phyloP scores from a whole-genome alignment of 768 basidiomycete genomes.

The Russula abietina region DNA sequence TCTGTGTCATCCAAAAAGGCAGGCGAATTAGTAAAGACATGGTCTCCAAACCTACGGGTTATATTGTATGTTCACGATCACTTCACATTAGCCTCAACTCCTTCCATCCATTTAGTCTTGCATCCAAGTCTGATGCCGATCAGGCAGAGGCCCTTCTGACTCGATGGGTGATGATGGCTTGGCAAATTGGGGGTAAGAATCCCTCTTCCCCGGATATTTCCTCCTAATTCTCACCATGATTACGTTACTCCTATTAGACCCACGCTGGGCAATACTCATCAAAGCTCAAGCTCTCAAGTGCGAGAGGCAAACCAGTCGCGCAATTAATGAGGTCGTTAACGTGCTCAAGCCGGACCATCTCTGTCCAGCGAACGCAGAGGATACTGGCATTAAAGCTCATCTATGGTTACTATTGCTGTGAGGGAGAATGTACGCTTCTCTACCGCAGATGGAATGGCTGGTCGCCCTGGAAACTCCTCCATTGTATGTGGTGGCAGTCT shows the following conservation, averaged over 20 bases:
- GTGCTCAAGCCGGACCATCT: constrained; percentile 54
- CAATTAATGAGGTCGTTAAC: constrained; percentile 71
- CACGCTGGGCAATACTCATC: constrained; percentile 63
- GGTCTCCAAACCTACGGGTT: constrained; percentile 77
- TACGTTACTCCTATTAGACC: constrained; percentile 46
- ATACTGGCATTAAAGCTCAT: constrained; percentile 59
- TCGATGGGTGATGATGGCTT: constrained; percentile 82
- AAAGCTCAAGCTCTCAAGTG: constrained; percentile 73
- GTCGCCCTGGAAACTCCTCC: constrained; percentile 56
- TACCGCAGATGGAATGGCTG: constrained; percentile 44
- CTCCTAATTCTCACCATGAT: constrained; percentile 23
- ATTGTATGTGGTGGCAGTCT: constrained; percentile 69
- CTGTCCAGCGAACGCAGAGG: constrained; percentile 37
- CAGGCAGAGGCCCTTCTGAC: constrained; percentile 81
- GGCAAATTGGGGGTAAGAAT: constrained; percentile 78
- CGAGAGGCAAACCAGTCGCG: constrained; percentile 58
- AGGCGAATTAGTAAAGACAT: constrained; percentile 80
- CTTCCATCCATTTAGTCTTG: constrained; percentile 71
- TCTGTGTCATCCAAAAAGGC: constrained; percentile 40
- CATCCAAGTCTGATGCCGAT: constrained; percentile 88
- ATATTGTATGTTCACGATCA: constrained; percentile 58
- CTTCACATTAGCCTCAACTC: constrained; percentile 21
- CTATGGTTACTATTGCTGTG: constrained; percentile 68
- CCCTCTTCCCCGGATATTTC: constrained; percentile 16
- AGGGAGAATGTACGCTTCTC: constrained; percentile 55